These are phyloP conservation scores for Fusarium sp. DNA, from an alignment of 2,329 filamentous ascomycete species.

Conservation along the genomic window DNA sequence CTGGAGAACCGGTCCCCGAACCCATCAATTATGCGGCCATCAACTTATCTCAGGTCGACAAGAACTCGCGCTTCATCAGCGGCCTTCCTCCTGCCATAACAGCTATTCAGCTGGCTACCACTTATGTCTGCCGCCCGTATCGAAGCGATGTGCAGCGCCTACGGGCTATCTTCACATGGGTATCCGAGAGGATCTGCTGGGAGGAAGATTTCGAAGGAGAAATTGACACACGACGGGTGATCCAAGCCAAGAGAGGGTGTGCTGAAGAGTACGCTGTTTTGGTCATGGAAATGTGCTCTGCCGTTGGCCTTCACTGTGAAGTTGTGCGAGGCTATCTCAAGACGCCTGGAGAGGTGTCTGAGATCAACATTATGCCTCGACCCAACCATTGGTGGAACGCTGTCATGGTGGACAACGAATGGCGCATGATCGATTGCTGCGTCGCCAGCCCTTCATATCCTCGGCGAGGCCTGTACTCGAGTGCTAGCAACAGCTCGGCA, in stretches of 20 bases:
- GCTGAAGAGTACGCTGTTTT: constrained; percentile 90
- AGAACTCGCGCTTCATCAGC: constrained; percentile 91
- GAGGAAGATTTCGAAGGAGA: constrained; percentile 94
- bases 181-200: constrained; percentile 94
- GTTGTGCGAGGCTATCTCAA: constrained; percentile 93
- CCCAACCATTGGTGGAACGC: constrained; percentile 99
- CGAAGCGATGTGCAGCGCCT: constrained; percentile 93
- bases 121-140: constrained; percentile 93
- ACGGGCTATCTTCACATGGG: constrained; percentile 97
- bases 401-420: constrained; percentile 91
- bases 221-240: constrained; percentile 83
- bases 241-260: constrained; percentile 85
- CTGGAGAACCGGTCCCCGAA: constrained; percentile 85
- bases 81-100: constrained; percentile 86
- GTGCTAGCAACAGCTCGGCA: constrained; percentile 74
- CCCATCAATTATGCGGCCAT: constrained; percentile 84
- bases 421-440: constrained; percentile 96
- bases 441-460: constrained; percentile 93
- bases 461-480: constrained; percentile 81
- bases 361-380: constrained; percentile 84
- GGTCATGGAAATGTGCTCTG: constrained; percentile 92
- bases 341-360: constrained; percentile 83
- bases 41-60: constrained; percentile 91
- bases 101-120: constrained; percentile 84
- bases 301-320: constrained; percentile 89